Percentiles rank a stretch among this genome's conserved stretches.
Conservation (phyloP, 805 yeast genomes). For the Yarrowia bubula region DNA sequence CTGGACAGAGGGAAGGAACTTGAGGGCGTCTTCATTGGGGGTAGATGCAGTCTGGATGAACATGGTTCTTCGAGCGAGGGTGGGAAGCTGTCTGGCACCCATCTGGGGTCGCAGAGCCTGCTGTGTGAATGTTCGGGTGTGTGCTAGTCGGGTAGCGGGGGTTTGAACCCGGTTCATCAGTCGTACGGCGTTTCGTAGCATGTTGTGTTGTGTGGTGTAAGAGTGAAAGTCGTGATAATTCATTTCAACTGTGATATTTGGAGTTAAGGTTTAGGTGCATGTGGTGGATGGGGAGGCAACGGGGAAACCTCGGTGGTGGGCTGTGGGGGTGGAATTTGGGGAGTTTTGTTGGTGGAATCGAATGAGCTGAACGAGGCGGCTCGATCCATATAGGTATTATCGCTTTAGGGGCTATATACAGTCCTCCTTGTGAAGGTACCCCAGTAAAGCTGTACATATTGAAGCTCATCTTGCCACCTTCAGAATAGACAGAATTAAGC, state of each 20-base stretch:
- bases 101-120: conserved; percentile 17
- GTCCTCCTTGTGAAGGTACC: too few relatives aligned
- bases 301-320: too few relatives aligned
- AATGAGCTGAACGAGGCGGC: too few relatives aligned
- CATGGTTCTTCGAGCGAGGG: conserved; percentile 30
- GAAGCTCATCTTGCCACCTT: too few relatives aligned
- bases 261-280: background rate
- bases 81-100: background rate
- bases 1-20: conserved; percentile 72
- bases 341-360: too few relatives aligned
- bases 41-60: conserved; percentile 78
- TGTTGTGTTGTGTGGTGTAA: background rate
- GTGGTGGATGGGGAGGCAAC: too few relatives aligned
- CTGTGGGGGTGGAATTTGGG: background rate
- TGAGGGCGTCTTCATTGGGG: conserved; percentile 82
- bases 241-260: background rate
- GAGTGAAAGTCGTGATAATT: background rate
- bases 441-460: too few relatives aligned
- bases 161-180: conserved; percentile 1
- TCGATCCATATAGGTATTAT: too few relatives aligned
- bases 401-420: too few relatives aligned
- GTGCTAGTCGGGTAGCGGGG: conserved; percentile 1
- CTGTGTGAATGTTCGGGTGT: background rate
- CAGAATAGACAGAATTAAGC: too few relatives aligned
- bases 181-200: conserved; percentile 7